Percentiles rank a stretch among this genome's conserved stretches.
These are phyloP conservation scores for Coemansia sp. DNA, from an alignment of 192 early-diverging fungal genomes.

Conservation along the genomic window DNA sequence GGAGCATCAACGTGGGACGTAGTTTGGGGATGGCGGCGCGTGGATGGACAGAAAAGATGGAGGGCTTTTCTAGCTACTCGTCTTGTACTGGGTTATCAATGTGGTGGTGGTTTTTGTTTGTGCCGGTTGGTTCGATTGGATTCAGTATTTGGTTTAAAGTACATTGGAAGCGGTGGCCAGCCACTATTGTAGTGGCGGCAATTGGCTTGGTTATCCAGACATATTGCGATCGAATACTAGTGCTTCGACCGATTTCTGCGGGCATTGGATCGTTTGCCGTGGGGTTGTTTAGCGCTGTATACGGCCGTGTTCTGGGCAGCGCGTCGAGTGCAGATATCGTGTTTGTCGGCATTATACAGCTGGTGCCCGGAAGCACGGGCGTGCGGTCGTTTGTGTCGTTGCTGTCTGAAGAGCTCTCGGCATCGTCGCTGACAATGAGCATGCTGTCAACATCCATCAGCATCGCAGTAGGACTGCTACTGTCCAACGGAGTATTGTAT, in stretches of 20 bases:
- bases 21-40: constrained; percentile 60
- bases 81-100: constrained; percentile 26
- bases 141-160: constrained; percentile 63
- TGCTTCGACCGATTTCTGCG: constrained; percentile 60
- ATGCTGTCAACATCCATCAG: constrained; percentile 39
- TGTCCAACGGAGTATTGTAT: constrained; percentile 38
- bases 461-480: constrained; percentile 36
- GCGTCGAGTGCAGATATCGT: constrained; percentile 69
- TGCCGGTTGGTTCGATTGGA: constrained; percentile 57
- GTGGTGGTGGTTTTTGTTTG: constrained; percentile 60
- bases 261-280: constrained; percentile 73
- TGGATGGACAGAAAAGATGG: constrained; percentile 25
- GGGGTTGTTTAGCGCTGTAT: constrained; percentile 73
- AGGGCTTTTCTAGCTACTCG: constrained; percentile 17
- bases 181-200: constrained; percentile 66
- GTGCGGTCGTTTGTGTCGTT: constrained; percentile 63
- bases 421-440: constrained; percentile 40
- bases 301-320: constrained; percentile 63
- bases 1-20: constrained; percentile 65
- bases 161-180: constrained; percentile 63
- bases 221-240: constrained; percentile 60
- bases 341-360: constrained; percentile 75
- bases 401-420: constrained; percentile 56
- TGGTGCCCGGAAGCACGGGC: constrained; percentile 80
- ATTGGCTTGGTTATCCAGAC: constrained; percentile 66